Conservation (phyloP, 2,329 filamentous ascomycete genomes). For the Cladosporium sp. region DNA sequence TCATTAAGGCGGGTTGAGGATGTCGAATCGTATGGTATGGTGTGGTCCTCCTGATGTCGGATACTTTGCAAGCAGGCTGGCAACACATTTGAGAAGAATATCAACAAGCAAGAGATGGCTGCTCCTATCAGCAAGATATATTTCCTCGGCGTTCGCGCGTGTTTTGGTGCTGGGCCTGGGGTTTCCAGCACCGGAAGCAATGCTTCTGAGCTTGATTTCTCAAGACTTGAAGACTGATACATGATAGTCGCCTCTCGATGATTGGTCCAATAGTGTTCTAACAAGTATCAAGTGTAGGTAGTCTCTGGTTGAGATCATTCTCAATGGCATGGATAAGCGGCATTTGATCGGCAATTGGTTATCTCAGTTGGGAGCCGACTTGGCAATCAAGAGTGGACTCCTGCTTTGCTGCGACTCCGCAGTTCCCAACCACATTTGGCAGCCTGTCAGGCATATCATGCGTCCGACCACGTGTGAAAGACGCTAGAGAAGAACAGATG, state of each 20-base stretch:
- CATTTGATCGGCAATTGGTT: constrained; percentile 7
- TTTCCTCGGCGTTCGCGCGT: background rate
- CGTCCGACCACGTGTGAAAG: background rate
- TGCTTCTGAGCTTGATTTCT: background rate
- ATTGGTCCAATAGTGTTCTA: no score
- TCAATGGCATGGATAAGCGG: background rate
- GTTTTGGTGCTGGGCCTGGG: background rate
- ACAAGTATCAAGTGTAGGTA: no score
- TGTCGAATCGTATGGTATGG: no score
- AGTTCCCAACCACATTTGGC: background rate
- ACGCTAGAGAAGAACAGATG: constrained; percentile 3
- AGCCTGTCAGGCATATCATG: constrained; percentile 1
- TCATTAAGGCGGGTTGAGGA: background rate
- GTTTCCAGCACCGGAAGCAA: constrained; percentile 3
- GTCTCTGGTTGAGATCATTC: no score
- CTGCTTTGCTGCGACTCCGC: background rate
- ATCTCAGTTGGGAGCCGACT: background rate
- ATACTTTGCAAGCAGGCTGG: background rate
- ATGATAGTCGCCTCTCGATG: background rate
- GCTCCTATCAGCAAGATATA: background rate
- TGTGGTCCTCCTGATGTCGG: no score
- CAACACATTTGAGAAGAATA: background rate
- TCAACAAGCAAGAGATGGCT: background rate
- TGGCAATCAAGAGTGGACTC: constrained; percentile 2
- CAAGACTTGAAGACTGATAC: background rate